Evolutionary conservation across 441 rosid species (phyloP).

Genomic region (Melastoma candidum): DNA sequence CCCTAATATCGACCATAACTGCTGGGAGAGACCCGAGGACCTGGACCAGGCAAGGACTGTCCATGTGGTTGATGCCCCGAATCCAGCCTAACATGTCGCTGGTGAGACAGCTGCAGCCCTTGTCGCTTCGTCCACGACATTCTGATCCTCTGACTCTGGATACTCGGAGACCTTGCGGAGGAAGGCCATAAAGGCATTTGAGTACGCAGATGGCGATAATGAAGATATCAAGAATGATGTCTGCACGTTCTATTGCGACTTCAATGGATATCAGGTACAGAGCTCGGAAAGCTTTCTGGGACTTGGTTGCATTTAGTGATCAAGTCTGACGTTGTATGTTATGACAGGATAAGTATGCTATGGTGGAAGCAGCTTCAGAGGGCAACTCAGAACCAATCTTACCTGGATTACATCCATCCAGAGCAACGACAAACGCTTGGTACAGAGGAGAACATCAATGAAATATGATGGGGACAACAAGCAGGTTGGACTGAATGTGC

Average conservation of each 20-base stretch:
- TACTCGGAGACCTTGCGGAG: slow-evolving; percentile 64
- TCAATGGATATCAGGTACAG: slow-evolving; percentile 71
- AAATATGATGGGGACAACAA: slow-evolving; percentile 94
- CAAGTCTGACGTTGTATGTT: too few species aligned
- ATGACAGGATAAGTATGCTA: too few species aligned
- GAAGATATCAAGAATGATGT: slow-evolving; percentile 44
- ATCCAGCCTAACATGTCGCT: slow-evolving; percentile 82
- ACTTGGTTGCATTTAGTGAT: too few species aligned
- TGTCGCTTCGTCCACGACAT: slow-evolving; percentile 77
- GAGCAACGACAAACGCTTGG: too few species aligned
- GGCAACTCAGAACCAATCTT: too few species aligned
- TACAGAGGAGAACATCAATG: slow-evolving; percentile 67
- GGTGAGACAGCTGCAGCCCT: slow-evolving; percentile 86
- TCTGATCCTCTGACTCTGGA: slow-evolving; percentile 65
- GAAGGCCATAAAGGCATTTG: slow-evolving; percentile 46
- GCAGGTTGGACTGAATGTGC: slow-evolving; percentile 85
- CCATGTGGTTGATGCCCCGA: slow-evolving; percentile 75
- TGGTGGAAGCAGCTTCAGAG: too few species aligned
- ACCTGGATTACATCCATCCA: too few species aligned
- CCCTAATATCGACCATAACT: slow-evolving; percentile 64
- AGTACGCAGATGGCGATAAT: slow-evolving; percentile 81
- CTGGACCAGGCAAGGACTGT: slow-evolving; percentile 84
- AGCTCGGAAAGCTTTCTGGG: too few species aligned
- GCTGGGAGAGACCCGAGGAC: slow-evolving; percentile 97
- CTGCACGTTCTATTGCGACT: slow-evolving; percentile 93